Conservation (phyloP, 2,329 filamentous ascomycete species). For the Fusarium sororula region DNA sequence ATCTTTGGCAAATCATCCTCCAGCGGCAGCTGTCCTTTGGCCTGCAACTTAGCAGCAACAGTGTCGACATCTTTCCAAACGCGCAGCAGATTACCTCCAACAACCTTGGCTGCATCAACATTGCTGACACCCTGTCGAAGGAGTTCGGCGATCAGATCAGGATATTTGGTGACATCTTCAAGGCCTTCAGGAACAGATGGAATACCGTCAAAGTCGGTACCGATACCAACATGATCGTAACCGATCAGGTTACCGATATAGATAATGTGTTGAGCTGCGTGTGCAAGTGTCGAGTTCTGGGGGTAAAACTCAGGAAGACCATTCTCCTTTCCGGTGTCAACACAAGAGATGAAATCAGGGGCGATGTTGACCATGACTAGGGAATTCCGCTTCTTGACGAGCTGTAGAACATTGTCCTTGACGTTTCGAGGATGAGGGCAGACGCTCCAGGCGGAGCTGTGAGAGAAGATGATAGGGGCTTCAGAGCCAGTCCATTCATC, state of each 20-base stretch:
- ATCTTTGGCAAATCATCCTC: conserved; percentile 58
- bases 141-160: conserved; percentile 79
- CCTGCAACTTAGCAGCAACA: conserved; percentile 73
- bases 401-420: conserved; percentile 80
- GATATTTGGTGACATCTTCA: conserved; percentile 87
- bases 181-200: conserved; percentile 72
- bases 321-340: conserved; percentile 63
- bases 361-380: conserved; percentile 93
- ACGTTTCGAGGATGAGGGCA: conserved; percentile 94
- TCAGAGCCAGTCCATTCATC: conserved; percentile 74
- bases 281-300: conserved; percentile 75
- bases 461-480: conserved; percentile 88
- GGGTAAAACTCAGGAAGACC: conserved; percentile 75
- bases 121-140: conserved; percentile 78
- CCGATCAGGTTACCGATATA: conserved; percentile 86
- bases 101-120: conserved; percentile 76
- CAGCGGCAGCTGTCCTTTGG: conserved; percentile 59
- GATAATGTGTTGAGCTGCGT: conserved; percentile 82
- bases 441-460: conserved; percentile 81
- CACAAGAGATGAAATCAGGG: conserved; percentile 84
- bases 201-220: conserved; percentile 90
- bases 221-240: conserved; percentile 87
- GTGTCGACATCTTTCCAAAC: conserved; percentile 84
- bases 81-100: conserved; percentile 81
- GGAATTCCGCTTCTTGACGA: conserved; percentile 77